A percentile compares a stretch with the other conserved stretches of the same genome.
Evolutionary conservation across 169 alveolate genomes (phyloP).

Genomic region (Plasmodium chabaudi): DNA sequence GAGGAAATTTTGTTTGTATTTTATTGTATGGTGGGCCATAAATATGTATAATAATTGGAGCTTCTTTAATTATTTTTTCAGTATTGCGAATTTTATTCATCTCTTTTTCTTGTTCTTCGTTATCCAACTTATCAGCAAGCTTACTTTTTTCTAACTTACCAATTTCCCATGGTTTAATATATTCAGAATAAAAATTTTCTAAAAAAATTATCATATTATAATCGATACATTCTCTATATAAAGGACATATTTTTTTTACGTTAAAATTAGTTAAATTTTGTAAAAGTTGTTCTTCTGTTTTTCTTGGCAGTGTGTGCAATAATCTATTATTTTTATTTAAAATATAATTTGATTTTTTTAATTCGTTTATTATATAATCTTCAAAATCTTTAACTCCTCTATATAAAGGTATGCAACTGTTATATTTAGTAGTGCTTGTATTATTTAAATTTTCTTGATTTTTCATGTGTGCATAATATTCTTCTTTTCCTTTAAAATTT

Average conservation of each 20-base stretch:
- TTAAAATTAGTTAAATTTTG: conserved; percentile 33
- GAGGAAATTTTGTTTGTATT: conserved; percentile 41
- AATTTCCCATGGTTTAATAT: background rate
- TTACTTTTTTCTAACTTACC: background rate
- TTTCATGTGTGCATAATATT: conserved; percentile 11
- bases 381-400: conserved; percentile 62
- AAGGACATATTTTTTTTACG: conserved; percentile 36
- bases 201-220: conserved; percentile 43
- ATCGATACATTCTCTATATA: conserved; percentile 60
- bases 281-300: conserved; percentile 34
- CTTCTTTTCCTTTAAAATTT: conserved; percentile 56
- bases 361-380: conserved; percentile 26
- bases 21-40: conserved; percentile 77
- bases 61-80: conserved; percentile 32
- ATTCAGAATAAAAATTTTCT: conserved; percentile 27
- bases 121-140: background rate
- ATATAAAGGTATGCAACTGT: conserved; percentile 56
- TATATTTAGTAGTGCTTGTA: background rate
- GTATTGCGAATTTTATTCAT: conserved; percentile 20
- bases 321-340: conserved; percentile 31
- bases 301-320: conserved; percentile 46
- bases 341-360: conserved; percentile 50
- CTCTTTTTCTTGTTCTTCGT: background rate
- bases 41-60: conserved; percentile 71
- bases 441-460: background rate